Base-by-base conservation (phyloP, 495 filamentous ascomycete species). In the Cercophora sp. region DNA sequence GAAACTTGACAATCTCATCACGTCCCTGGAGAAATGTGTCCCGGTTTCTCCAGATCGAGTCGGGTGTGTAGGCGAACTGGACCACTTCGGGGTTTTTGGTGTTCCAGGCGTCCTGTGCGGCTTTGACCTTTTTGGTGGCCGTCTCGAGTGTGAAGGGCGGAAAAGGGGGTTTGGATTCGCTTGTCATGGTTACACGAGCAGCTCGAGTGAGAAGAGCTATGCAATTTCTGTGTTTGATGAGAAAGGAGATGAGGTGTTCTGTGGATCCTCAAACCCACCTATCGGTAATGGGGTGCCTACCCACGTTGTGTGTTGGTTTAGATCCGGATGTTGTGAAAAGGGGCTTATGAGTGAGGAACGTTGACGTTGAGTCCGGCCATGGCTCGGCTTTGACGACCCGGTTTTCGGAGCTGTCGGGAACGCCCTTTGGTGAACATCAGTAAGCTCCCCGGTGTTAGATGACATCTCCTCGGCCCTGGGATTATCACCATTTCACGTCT, bases 101-200 rank as follows among this genome's bases (percentile, higher is more conserved):
- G 62, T 96, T 95, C 91, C 90, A 95, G 15, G 88, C 75, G 53
- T 85, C 74, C 69, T 96, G 91, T 0, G 86, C 89, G 5, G 83
- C 82, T 69, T 96, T 96, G 52, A 95, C 90, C 65, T 95, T 95
- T 49, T 78, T 69, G 20, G 70, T 70, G 4, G 89, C 90, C 0
- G 84, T 87, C 57, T 87, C 83, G 22, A 69, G 68, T 4, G 86
- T 93, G 70, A 94, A 94, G 1, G 89, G 91, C n/a, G 91, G 90
- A 42, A 79, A 78, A 1, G 76, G 77, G n/a, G 64, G 60, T 37
- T 55, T 61, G 8, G 63, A 57, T 26, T 68, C 65, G 31, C 57
- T 46, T 46, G 52, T 42, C 55, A 61, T 66, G 49, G 23, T 50
- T 19, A 39, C 36, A 18, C 34, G 34, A 37, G 10, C 11, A n/a